These are phyloP conservation scores for Trichothecium roseum DNA, from an alignment of 2,329 filamentous ascomycete genomes.

Conservation along the genomic window DNA sequence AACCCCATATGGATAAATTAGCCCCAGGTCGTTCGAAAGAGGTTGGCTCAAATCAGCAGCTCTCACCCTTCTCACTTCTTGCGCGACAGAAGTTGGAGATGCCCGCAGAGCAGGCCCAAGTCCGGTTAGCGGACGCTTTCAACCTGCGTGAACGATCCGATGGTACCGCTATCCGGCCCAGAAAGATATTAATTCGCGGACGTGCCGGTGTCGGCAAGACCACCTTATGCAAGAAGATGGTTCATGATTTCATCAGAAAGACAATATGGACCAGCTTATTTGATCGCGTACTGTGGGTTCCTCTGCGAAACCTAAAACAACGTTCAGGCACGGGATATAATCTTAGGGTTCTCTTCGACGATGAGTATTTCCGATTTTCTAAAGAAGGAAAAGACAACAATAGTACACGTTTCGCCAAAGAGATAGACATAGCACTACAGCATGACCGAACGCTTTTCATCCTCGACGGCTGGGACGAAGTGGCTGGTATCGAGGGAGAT, in stretches of 20 bases:
- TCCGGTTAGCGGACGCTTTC: constrained; percentile 17
- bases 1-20: constrained; percentile 4
- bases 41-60: background rate
- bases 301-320: constrained; percentile 22
- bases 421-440: constrained; percentile 7
- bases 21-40: too few relatives aligned
- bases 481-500: constrained; percentile 9
- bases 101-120: constrained; percentile 9
- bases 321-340: constrained; percentile 8
- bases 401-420: constrained; percentile 8
- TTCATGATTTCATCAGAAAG: constrained; percentile 18
- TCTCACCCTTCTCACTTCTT: constrained; percentile 15
- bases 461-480: constrained; percentile 33
- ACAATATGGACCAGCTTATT: constrained; percentile 14
- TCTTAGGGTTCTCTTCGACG: constrained; percentile 12
- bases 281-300: constrained; percentile 27
- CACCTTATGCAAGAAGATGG: constrained; percentile 30
- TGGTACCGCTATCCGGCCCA: constrained; percentile 9
- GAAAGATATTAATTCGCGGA: constrained; percentile 24
- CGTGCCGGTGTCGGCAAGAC: constrained; percentile 28
- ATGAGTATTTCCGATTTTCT: constrained; percentile 16
- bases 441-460: constrained; percentile 22
- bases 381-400: constrained; percentile 1
- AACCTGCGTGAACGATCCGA: constrained; percentile 10
- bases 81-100: constrained; percentile 16